Base-by-base conservation (phyloP, 2,329 filamentous ascomycete species). In the Podosphaera fusca region DNA sequence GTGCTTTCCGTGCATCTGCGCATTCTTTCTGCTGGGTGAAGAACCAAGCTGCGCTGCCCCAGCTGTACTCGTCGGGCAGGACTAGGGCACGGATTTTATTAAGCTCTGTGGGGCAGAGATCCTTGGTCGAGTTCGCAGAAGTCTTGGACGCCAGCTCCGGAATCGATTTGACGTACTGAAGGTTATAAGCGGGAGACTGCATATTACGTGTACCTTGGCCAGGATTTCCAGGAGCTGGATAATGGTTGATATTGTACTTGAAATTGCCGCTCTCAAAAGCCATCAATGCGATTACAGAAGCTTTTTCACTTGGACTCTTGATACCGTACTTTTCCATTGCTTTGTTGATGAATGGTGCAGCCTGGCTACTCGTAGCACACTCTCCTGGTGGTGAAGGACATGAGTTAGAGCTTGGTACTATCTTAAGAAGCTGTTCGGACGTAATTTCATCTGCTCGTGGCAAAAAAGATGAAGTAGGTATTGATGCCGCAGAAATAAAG, bases 131-230 rank as follows among this genome's bases (percentile, higher is more conserved):
- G 59, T 67, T 64, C 56, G 61, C 59, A 56, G 64, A 60, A 4
- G 69, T 38, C 29, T 70, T 59, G 0, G 67, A 63, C 2, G 67
- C 64, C 1, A 82, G 61, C 1, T 66, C 72, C 0, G 71, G 69
- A 3, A 76, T 68, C 0, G 70, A 72, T 1, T 63, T 56, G 4
- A 78, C 79, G 61, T 83, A 84, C 62, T 73, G 62, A 1, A 71
- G 60, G 62, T 82, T 79, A 67, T 70, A 81, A 0, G 68, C 63
- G 0, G 77, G 70, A 56, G 71, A 74, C 67, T 82, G 77, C 81
- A 84, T 84, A 65, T 80, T 81, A 3, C 78, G 70, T 0, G 81
- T 82, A 0, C 80, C 80, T 62, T 83, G 78, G 0, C 81, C 81
- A 0, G 78, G 72, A 0, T 68, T 63, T 12, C 70, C 71, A 0